Evolutionary conservation across 768 basidiomycete genomes (phyloP).

Genomic region (Lepiota venenata): DNA sequence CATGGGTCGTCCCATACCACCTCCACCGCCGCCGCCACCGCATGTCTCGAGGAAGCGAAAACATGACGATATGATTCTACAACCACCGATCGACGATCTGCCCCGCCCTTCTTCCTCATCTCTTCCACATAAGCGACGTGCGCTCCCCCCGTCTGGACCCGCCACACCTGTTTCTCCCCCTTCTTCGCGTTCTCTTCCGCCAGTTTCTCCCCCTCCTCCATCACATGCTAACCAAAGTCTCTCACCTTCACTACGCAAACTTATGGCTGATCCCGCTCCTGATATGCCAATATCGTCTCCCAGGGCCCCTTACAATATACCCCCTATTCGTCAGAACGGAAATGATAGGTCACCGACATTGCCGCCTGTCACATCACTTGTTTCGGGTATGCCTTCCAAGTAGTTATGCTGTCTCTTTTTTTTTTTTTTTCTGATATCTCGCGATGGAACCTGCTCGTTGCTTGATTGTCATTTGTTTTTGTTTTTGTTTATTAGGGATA

Average conservation of each 20-base stretch:
- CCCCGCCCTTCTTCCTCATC: conserved; percentile 24
- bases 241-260: conserved; percentile 55
- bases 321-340: conserved; percentile 24
- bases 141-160: conserved; percentile 22
- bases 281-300: conserved; percentile 37
- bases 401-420: neutral
- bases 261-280: conserved; percentile 58
- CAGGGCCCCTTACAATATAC: conserved; percentile 27
- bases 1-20: neutral
- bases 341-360: conserved; percentile 22
- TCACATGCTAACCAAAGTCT: conserved; percentile 41
- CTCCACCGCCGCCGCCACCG: conserved; percentile 18
- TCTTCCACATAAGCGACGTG: conserved; percentile 20
- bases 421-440: neutral
- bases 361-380: conserved; percentile 22
- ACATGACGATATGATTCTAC: conserved; percentile 33
- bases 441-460: neutral
- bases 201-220: conserved; percentile 23
- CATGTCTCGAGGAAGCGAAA: conserved; percentile 44
- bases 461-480: neutral
- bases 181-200: conserved; percentile 5
- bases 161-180: conserved; percentile 24
- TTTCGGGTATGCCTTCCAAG: conserved; percentile 13
- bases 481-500: conserved; percentile 12
- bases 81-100: conserved; percentile 22